Evolutionary conservation across 306 rosid genomes (phyloP), one percentile per base, ranked within the genome.

Genomic region (Rosa persica): DNA sequence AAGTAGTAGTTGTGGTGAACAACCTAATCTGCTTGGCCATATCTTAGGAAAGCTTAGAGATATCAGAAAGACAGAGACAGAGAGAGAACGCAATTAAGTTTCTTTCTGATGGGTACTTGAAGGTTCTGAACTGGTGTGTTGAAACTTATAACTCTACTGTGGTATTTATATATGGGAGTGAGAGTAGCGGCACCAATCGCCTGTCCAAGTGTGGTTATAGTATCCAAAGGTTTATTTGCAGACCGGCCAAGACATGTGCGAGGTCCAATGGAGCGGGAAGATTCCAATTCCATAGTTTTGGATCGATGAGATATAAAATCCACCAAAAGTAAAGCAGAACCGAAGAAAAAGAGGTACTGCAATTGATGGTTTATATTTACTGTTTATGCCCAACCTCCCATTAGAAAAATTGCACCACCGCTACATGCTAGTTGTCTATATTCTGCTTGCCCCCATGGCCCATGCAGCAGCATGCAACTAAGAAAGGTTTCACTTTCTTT

Each of bases 301-400:
- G 54, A 58, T 17, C 5, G 68, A 58, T 47, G 52, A 66, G 52
- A 43, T 52, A 30, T 44, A 55, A 76, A 38, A 68, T 43, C 76
- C 73, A 25, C 2, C 66, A 61, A 74, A 58, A 69, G 38, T n/a
- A 46, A 23, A 42, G 55, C 46, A 36, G 54, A 36, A 38, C 9
- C 20, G 20, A 79, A 72, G 69, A 46, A 39, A 20, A 30, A 68
- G 51, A 8, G 17, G 47, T 39, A 38, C 48, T 23, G 68, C 65
- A 58, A 16, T 46, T 70, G 76, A 81, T 71, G 88, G 88, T 78
- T 82, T 76, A 49, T 79, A 81, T 67, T 30, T 69, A 81, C 81
- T 70, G 80, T 85, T 74, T 78, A 70, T 78, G 83, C 70, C 75
- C 70, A 39, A 66, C 85, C 85, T 74, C 71, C 79, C 85, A 20